Base-by-base conservation (phyloP, 2,329 filamentous ascomycete genomes). In the Thyridium curvatum region DNA sequence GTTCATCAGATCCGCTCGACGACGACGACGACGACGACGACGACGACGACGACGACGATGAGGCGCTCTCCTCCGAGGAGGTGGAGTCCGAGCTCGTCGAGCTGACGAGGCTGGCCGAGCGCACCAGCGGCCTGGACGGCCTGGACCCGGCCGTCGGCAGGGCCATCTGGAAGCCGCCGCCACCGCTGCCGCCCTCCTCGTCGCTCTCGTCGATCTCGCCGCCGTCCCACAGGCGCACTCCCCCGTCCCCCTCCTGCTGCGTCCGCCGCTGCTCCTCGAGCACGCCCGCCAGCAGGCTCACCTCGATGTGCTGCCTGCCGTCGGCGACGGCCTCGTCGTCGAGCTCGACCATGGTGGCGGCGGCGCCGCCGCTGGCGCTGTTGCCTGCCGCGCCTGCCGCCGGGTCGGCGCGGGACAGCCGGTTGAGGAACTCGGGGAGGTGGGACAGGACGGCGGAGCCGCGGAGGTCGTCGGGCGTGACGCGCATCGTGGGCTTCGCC, bases 401-500 rank as follows among this genome's bases (percentile, higher is more conserved):
- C 9, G 44, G 39, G 34, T 52, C 48, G 21, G 42, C 42, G 2
- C 41, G 45, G 7, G 52, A 46, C 3, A 54, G 38, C 44, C 51
- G 47, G 13, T 46, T 44, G 9, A 54, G 38, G 33, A 54, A 54
- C 37, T 49, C 49, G n/a, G 52, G 52, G 7, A 54, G 41, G 2
- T 33, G 35, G 30, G 32, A 16, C 28, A 50, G 18, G 2, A 54
- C 40, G 16, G 44, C 51, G 3, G 47, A 46, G 18, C 37, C 37
- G 3, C 43, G 47, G 9, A 54, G 46, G 34, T 43, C 43, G 3
- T 38, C 18, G 14, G 47, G 42, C 30, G 47, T 47, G 13, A 54
- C 42, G 5, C 47, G 46, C 48, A 50, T 52, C 14, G 34, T 32
- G 8, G 49, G 51, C 42, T 50, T 51, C 14, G 32, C 21, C 16